These are phyloP conservation scores for Rhododendron vialii DNA, from an alignment of 148 eudicot genomes.

Conservation along the genomic window DNA sequence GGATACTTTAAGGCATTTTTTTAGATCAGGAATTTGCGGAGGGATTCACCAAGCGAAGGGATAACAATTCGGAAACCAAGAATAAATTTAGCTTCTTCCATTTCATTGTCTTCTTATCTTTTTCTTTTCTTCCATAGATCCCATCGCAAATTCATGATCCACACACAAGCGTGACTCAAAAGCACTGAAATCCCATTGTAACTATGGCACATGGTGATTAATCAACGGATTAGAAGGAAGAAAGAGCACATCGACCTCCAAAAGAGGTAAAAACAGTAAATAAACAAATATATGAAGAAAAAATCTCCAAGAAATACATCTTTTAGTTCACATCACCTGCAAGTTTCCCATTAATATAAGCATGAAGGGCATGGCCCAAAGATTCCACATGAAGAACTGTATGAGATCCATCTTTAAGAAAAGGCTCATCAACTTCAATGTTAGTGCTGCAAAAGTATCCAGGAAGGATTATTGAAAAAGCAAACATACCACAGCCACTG, in stretches of 20 bases:
- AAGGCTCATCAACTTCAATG: slow-evolving; percentile 56
- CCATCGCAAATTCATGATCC: not conserved
- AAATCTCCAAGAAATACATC: not conserved
- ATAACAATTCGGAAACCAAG: not conserved
- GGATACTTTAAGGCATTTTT: not conserved
- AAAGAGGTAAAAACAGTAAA: not conserved
- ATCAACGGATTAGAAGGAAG: not conserved
- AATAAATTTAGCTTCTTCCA: not conserved
- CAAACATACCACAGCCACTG: not conserved
- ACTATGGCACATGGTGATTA: not conserved
- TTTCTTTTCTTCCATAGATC: not conserved
- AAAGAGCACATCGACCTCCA: not conserved
- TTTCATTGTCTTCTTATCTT: not conserved
- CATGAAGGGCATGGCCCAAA: slow-evolving; percentile 81
- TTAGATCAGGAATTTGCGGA: not conserved
- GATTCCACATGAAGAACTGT: slow-evolving; percentile 70
- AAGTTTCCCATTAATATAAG: slow-evolving; percentile 68
- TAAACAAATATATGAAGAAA: not conserved
- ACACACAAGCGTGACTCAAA: not conserved
- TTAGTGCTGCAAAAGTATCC: slow-evolving; percentile 39
- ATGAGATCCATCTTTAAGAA: slow-evolving; percentile 64
- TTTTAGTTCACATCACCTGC: slow-evolving; percentile 43
- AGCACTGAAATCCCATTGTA: not conserved
- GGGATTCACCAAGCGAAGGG: not conserved
- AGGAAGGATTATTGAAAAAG: not conserved